Base-by-base conservation (phyloP, 1,284 basidiomycete species). In the Caloboletus firmus region DNA sequence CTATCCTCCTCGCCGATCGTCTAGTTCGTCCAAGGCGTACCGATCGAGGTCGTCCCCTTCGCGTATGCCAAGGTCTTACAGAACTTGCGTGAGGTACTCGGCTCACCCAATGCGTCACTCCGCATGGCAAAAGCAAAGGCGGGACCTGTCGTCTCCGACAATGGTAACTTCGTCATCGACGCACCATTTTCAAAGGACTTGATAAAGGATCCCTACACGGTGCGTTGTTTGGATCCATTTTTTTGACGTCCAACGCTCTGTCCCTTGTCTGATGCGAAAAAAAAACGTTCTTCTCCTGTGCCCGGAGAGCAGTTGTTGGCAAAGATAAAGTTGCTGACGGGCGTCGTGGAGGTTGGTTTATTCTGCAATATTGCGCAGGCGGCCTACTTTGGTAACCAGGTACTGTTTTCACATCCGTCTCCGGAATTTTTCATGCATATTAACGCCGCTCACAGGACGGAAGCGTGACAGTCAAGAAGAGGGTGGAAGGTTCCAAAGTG, bases 41-140 rank as follows among this genome's bases (percentile, higher is more conserved):
- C 96, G 0, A 87, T 99, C 59, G 96, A 99, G 75, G 96, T 98
- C 24, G 92, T 91, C 1, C 95, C 96, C 1, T 98, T 98, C 68
- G 96, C 95, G 4, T 97, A 97, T 71, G 90, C 87, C 42, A 91
- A 90, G 68, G 91, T 95, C 24, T 75, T 93, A 48, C 81, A 81
- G 58, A 83, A 85, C 65, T 68, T 96, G 41, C 84, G 81, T 52
- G 77, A 83, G 50, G 75, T 78, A 18, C 72, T 91, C 41, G 83
- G 84, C 36, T 84, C 87, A 30, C 80, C 88, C 31, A 75, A 80
- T 55, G 80, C 89, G 46, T 76, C 74, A 7, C 78, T 98, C 34
- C 81, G 95, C 46, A 96, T 97, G 94, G 89, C 85, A 1, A 77
- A 82, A 55, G 81, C 81, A 55, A 94, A 94, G 74, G 92, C 92